phyloP scores from a whole-genome alignment of 2,329 filamentous ascomycete genomes.

The Diaporthe nobilis region DNA sequence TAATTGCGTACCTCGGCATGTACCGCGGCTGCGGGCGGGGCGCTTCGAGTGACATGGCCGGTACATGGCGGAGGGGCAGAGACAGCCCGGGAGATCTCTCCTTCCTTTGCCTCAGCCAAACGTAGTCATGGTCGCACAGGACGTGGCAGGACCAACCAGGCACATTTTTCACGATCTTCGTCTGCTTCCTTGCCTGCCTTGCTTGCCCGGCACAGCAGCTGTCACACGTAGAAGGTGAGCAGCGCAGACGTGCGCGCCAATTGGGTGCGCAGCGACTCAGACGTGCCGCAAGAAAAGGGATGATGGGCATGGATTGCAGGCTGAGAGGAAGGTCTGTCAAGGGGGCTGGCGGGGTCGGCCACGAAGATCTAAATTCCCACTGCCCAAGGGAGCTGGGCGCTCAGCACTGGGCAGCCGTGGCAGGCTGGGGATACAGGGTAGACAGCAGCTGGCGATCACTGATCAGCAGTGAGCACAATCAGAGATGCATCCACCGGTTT shows the following conservation, averaged over 20 bases:
- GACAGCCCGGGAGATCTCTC: neutral
- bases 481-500: conserved; percentile 20
- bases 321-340: conserved; percentile 22
- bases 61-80: neutral
- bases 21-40: neutral
- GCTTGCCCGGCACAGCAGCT: conserved; percentile 22
- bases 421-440: conserved; percentile 15
- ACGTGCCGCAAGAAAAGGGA: conserved; percentile 34
- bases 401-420: conserved; percentile 20
- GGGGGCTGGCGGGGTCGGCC: conserved; percentile 35
- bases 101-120: conserved; percentile 1
- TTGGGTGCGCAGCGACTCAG: conserved; percentile 26
- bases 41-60: neutral
- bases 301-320: conserved; percentile 19
- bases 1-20: conserved; percentile 4
- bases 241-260: neutral
- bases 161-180: conserved; percentile 30
- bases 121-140: conserved; percentile 14
- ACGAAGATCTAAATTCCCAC: conserved; percentile 35
- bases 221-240: conserved; percentile 29
- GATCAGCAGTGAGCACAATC: conserved; percentile 32
- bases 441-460: conserved; percentile 1
- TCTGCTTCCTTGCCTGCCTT: conserved; percentile 12
- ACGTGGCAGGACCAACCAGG: conserved; percentile 20
- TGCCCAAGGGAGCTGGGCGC: conserved; percentile 32